Base-by-base conservation (phyloP, 805 yeast species). In the Saccharomycopsis schoenii region DNA sequence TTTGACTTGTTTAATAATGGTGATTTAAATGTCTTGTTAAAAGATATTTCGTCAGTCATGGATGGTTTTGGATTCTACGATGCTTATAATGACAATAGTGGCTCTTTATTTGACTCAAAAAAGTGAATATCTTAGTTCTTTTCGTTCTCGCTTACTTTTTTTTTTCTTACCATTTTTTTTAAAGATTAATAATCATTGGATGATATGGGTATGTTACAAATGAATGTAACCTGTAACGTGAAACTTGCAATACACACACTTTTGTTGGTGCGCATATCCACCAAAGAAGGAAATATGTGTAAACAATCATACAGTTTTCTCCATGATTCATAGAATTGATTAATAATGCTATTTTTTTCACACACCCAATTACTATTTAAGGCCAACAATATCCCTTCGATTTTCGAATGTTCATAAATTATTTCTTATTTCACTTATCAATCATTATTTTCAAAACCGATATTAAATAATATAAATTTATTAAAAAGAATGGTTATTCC, bases 401-500 rank as follows among this genome's bases (percentile, higher is more conserved):
- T 3, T 6, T 29, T 29, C 6, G 3, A 29, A 29, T 29, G 3
- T 29, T 29, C 6, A 29, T n/a, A n/a, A n/a, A n/a, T n/a, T n/a
- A n/a, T n/a, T n/a, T n/a, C n/a, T n/a, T n/a, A n/a, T n/a, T n/a
- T n/a, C n/a, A n/a, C n/a, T n/a, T n/a, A n/a, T n/a, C n/a, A n/a
- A n/a, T n/a, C n/a, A n/a, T n/a, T n/a, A n/a, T n/a, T n/a, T n/a
- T n/a, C n/a, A n/a, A n/a, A n/a, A n/a, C n/a, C n/a, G n/a, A n/a
- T n/a, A n/a, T n/a, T n/a, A n/a, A n/a, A n/a, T n/a, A n/a, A n/a
- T n/a, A n/a, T n/a, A n/a, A n/a, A n/a, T n/a, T n/a, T n/a, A n/a
- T n/a, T n/a, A n/a, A 29, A 29, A 29, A 29, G 34, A 29, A 29
- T 61, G 61, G 6, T 58, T 15, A 72, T 83, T 62, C 89, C 91